These are phyloP conservation scores for Pisolithus sp. DNA, from an alignment of 768 basidiomycete species.

Conservation along the genomic window DNA sequence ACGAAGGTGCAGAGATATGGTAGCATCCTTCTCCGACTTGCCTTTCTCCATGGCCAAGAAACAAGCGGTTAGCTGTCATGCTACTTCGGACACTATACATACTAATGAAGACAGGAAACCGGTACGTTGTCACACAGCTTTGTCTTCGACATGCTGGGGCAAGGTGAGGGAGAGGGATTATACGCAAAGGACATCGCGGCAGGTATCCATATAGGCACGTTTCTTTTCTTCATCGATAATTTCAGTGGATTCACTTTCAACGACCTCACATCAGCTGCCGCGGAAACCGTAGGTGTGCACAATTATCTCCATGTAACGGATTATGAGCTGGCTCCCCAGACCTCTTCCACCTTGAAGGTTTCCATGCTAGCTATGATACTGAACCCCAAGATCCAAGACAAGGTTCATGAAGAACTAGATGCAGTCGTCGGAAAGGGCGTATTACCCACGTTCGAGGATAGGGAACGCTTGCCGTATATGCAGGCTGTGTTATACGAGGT, in stretches of 20 bases:
- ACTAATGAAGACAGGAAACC: too few relatives aligned
- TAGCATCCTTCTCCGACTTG: background rate
- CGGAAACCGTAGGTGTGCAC: constrained; percentile 18
- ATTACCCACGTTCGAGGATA: constrained; percentile 21
- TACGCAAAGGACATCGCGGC: too few relatives aligned
- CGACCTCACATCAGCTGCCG: constrained; percentile 19
- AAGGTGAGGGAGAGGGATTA: too few relatives aligned
- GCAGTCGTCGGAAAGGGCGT: constrained; percentile 14
- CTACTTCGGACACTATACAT: too few relatives aligned
- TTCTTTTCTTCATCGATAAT: too few relatives aligned
- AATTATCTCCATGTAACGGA: background rate
- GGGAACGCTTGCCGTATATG: constrained; percentile 18
- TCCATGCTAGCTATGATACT: constrained; percentile 24
- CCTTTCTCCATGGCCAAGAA: constrained; percentile 2
- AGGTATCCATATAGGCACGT: too few relatives aligned
- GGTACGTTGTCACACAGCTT: too few relatives aligned
- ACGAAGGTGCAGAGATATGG: background rate
- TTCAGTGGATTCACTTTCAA: too few relatives aligned
- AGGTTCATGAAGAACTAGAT: constrained; percentile 24
- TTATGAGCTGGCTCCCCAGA: constrained; percentile 9
- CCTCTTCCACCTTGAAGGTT: constrained; percentile 12
- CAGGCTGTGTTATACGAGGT: constrained; percentile 21
- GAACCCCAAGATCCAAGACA: constrained; percentile 19
- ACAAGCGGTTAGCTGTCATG: too few relatives aligned
- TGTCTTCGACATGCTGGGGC: too few relatives aligned